Base-by-base conservation (phyloP, 148 eudicot species). In the Chenopodium suecicum region DNA sequence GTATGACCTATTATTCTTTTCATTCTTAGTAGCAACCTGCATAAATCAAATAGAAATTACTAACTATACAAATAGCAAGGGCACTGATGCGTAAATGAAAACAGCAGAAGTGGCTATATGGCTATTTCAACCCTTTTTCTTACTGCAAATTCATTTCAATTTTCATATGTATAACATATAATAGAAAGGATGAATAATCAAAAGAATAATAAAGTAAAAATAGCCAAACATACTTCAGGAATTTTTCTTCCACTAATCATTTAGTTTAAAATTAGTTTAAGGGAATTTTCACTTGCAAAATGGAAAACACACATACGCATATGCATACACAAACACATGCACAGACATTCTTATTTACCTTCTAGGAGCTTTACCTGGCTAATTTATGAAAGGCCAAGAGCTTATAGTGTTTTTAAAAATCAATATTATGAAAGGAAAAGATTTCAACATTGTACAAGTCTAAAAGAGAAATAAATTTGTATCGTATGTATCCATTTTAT, bases 1-100 rank as follows among this genome's bases (percentile, higher is more conserved):
- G 83, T 89, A 88, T 76, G 93, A 84, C 82, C 79, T 84, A 84
- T 87, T 85, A 68, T 76, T 85, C 79, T 86, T 90, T 82, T 84
- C 95, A 81, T 88, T 94, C 84, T 79, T 90, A 16, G 70, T 27
- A 48, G 88, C 98, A 73, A 81, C 87, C 99, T 97, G 91, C 87
- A 89, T 50, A 54, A 22, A 84, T 13, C 76, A 82, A 64, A 69
- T 34, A 69, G 14, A 80, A 84, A 79, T 3, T 4, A 37, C 12
- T n/a, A 20, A 65, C 41, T 77, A 34, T 37, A 37, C 41, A 37
- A 5, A 37, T 37, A 37, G 46, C 25, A 34, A 44, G 23, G 37
- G 22, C 54, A 80, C 56, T 37, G 44, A 27, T n/a, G 1, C 25
- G 27, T 14, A 75, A 69, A 27, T 16, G 64, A n/a, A 0, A 64